phyloP scores from a whole-genome alignment of 2,329 filamentous ascomycete species.

The Podosphaera xanthii region DNA sequence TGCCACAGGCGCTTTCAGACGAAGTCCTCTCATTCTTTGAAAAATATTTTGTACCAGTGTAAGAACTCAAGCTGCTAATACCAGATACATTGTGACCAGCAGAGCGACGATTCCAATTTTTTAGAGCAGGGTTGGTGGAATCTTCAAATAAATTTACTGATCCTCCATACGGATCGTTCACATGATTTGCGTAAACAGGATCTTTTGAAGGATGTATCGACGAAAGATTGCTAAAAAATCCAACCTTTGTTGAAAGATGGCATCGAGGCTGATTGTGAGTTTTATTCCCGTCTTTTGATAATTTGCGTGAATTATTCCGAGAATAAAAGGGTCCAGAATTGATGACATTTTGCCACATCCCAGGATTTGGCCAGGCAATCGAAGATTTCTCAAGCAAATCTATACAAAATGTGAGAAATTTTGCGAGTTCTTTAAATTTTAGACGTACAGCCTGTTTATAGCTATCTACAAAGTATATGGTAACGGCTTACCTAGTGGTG shows the following conservation, averaged over 20 bases:
- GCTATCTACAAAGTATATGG: not conserved
- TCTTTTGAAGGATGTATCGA: not conserved
- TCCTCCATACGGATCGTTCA: conserved; percentile 21
- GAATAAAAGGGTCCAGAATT: conserved; percentile 16
- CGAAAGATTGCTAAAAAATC: not conserved
- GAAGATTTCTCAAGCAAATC: conserved; percentile 49
- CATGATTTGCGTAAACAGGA: not conserved
- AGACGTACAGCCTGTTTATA: not conserved
- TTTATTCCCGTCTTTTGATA: conserved; percentile 24
- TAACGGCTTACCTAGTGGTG: conserved; percentile 38
- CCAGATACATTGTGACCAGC: conserved; percentile 25
- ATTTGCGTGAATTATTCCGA: conserved; percentile 9
- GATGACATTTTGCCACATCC: conserved; percentile 38
- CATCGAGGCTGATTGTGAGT: conserved; percentile 41
- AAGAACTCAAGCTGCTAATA: conserved; percentile 16
- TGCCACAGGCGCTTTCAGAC: conserved; percentile 11
- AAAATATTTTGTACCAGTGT: conserved; percentile 16
- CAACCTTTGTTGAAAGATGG: conserved; percentile 10
- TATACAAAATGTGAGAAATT: conserved; percentile 15
- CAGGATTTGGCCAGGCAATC: conserved; percentile 60
- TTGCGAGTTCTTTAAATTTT: not conserved
- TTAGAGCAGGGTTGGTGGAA: conserved; percentile 5
- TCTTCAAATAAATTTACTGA: conserved; percentile 5
- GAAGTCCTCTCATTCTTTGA: conserved; percentile 7
- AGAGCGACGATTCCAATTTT: conserved; percentile 16